A percentile compares a stretch with the other conserved stretches of the same genome.
These are phyloP conservation scores for Silene latifolia DNA, from an alignment of 148 eudicot species.

Conservation along the genomic window DNA sequence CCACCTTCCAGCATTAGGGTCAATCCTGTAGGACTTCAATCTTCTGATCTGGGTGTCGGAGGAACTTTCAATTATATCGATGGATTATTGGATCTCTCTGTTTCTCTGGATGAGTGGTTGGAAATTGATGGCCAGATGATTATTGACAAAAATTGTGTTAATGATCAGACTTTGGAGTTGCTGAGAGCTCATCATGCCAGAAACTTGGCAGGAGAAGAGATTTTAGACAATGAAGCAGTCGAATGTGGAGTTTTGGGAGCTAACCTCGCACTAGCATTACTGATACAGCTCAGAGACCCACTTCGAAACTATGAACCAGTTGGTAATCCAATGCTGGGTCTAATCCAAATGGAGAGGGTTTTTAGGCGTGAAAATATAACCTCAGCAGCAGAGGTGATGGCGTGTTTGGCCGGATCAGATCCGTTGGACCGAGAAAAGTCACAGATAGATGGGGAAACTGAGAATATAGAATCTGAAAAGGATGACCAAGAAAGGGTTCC, in stretches of 20 bases:
- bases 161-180: slow-evolving; percentile 50
- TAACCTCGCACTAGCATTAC: slow-evolving; percentile 59
- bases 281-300: slow-evolving; percentile 91
- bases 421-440: too few relatives aligned
- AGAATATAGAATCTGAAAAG: slow-evolving; percentile 2
- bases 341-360: slow-evolving; percentile 63
- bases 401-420: too few relatives aligned
- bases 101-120: slow-evolving; percentile 88
- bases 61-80: slow-evolving; percentile 4
- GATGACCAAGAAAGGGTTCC: slow-evolving; percentile 13
- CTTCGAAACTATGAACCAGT: slow-evolving; percentile 84
- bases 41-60: slow-evolving; percentile 28
- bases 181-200: slow-evolving; percentile 82
- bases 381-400: background rate
- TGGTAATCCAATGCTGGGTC: slow-evolving; percentile 87
- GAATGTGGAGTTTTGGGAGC: slow-evolving; percentile 57
- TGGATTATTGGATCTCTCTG: slow-evolving; percentile 65
- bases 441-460: background rate
- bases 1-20: slow-evolving; percentile 66
- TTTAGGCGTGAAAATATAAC: background rate
- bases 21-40: slow-evolving; percentile 23
- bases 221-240: slow-evolving; percentile 27
- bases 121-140: slow-evolving; percentile 60
- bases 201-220: slow-evolving; percentile 40
- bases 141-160: slow-evolving; percentile 42